These are phyloP conservation scores for Thalassiosira profunda DNA, from an alignment of 108 stramenopile genomes.

Conservation along the genomic window DNA sequence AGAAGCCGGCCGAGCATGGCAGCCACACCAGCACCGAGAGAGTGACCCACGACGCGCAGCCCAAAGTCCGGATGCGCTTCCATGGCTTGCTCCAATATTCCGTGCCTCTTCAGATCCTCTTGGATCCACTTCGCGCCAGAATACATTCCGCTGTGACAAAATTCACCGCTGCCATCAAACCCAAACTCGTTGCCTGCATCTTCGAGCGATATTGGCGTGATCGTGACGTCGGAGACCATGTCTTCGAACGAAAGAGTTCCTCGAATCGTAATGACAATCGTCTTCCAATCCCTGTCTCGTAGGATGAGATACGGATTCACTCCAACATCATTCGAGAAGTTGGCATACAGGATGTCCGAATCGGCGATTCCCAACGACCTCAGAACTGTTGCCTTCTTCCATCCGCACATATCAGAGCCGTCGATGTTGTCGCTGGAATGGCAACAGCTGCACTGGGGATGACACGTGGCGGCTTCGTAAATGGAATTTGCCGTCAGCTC, in stretches of 20 bases:
- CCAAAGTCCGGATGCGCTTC: slow-evolving; percentile 56
- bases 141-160: slow-evolving; percentile 88
- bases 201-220: slow-evolving; percentile 81
- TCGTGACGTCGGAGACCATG: slow-evolving; percentile 90
- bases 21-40: slow-evolving; percentile 91
- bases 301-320: background rate
- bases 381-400: slow-evolving; percentile 75
- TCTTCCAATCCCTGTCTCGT: slow-evolving; percentile 43
- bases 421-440: slow-evolving; percentile 21
- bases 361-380: slow-evolving; percentile 73
- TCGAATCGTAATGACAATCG: slow-evolving; percentile 92
- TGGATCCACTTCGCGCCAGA: slow-evolving; percentile 84
- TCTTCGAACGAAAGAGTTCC: slow-evolving; percentile 97
- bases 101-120: slow-evolving; percentile 75
- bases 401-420: slow-evolving; percentile 74
- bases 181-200: slow-evolving; percentile 79
- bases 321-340: slow-evolving; percentile 70
- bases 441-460: slow-evolving; percentile 18
- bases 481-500: slow-evolving; percentile 22
- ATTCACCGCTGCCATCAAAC: slow-evolving; percentile 81
- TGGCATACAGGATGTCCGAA: slow-evolving; percentile 89
- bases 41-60: slow-evolving; percentile 92
- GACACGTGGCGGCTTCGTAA: slow-evolving; percentile 8
- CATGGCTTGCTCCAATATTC: slow-evolving; percentile 60
- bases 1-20: slow-evolving; percentile 90